A percentile compares a stretch with the other conserved stretches of the same genome.
These are phyloP conservation scores for Solanum gandarillasii DNA, from an alignment of 257 asterid genomes.

Conservation along the genomic window DNA sequence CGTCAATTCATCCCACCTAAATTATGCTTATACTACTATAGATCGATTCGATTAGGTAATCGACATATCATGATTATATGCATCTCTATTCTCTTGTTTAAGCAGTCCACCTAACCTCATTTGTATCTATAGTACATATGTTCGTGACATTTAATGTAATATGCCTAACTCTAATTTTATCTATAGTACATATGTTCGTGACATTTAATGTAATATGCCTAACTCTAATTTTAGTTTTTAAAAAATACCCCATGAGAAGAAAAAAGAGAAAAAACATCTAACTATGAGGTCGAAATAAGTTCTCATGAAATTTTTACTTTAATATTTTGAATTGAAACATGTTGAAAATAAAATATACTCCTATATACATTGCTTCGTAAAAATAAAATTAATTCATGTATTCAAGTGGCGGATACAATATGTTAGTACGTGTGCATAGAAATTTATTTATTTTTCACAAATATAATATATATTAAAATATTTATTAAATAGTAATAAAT, in stretches of 20 bases:
- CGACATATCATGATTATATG: not conserved
- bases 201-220: not conserved
- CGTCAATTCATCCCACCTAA: not conserved
- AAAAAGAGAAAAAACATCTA: not conserved
- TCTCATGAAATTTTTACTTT: not conserved
- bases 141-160: not conserved
- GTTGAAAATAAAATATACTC: not conserved
- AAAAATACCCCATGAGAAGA: not conserved
- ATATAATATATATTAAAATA: too few species aligned
- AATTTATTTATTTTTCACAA: too few species aligned
- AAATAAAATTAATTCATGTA: too few species aligned
- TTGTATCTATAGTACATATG: not conserved
- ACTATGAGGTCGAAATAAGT: not conserved
- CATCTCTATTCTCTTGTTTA: not conserved
- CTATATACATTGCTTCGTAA: not conserved
- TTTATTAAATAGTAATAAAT: too few species aligned
- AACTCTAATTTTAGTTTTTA: not conserved
- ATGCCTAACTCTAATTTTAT: not conserved
- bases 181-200: not conserved
- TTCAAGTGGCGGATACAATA: too few species aligned
- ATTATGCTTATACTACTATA: not conserved
- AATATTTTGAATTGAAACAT: not conserved
- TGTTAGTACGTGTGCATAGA: not conserved
- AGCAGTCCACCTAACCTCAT: not conserved
- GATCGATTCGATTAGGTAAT: not conserved